phyloP scores from a whole-genome alignment of 805 yeast species.

The Saccharomycopsis microspora region DNA sequence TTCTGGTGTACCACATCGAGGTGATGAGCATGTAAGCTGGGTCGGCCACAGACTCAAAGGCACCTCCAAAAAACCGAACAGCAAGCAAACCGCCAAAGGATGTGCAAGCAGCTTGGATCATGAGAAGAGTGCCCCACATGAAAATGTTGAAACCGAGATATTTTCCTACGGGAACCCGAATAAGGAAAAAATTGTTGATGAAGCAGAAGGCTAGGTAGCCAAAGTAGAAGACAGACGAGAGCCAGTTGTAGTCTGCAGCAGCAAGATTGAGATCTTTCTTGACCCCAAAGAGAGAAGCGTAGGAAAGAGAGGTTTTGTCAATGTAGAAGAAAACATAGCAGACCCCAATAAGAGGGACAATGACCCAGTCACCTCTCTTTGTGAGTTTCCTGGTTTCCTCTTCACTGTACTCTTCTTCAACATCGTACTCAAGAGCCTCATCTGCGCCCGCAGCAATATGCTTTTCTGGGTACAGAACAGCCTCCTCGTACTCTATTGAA shows the following conservation, averaged over 20 bases:
- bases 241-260: conserved; percentile 29
- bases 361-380: conserved; percentile 27
- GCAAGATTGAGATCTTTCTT: conserved; percentile 26
- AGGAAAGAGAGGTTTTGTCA: conserved; percentile 31
- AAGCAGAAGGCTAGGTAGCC: conserved; percentile 53
- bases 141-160: conserved; percentile 36
- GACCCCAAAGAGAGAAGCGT: conserved; percentile 36
- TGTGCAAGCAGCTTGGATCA: conserved; percentile 36
- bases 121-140: conserved; percentile 48
- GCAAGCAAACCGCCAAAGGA: conserved; percentile 35
- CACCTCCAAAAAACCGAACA: conserved; percentile 39
- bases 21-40: conserved; percentile 38
- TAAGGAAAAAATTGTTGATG: conserved; percentile 35
- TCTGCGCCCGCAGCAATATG: not conserved
- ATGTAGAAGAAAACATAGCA: conserved; percentile 29
- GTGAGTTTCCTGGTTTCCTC: conserved; percentile 29
- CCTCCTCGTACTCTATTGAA: too few species aligned
- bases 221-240: conserved; percentile 51
- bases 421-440: conserved; percentile 5
- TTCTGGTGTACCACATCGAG: conserved; percentile 26
- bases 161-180: conserved; percentile 46
- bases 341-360: conserved; percentile 26
- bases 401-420: conserved; percentile 21
- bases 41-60: conserved; percentile 40
- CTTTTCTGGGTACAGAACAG: too few species aligned